Base-by-base conservation (phyloP, 768 basidiomycete species). In the Phylloporus sp. region DNA sequence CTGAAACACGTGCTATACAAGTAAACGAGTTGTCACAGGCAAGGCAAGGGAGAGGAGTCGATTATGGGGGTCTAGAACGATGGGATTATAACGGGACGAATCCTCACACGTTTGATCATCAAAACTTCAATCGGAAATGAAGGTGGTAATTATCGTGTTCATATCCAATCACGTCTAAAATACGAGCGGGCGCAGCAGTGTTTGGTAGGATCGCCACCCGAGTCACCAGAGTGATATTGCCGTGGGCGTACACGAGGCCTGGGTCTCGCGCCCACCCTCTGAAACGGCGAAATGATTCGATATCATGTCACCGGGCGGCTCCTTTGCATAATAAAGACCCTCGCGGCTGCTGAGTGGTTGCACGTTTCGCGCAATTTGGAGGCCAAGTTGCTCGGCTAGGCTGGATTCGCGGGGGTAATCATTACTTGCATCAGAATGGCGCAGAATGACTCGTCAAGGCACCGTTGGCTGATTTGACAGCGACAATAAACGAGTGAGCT, bases 61-160 rank as follows among this genome's bases (percentile, higher is more conserved):
- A 42, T 10, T n/a, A 20, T n/a, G 20, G 41, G n/a, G 29, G 8
- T 12, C 44, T 49, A 31, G 46, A 57, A 40, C 46, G 22, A 16
- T 18, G 22, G 35, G 34, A 24, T 36, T 24, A 36, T 38, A 20
- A 11, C 15, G 20, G 16, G 24, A 18, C 26, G n/a, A 16, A 40
- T 43, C 10, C 31, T 43, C 44, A 32, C 48, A 49, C 29, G 32
- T 8, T 38, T 47, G 24, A 58, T 52, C 16, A 50, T 48, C 26
- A 27, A 24, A n/a, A n/a, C 11, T 41, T 45, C 35, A 27, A 35
- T 13, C 31, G 38, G 50, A 62, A 49, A 56, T 54, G 50, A 52
- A 36, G 38, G 35, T 28, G 26, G 29, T n/a, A 45, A 42, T 42
- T 27, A 28, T 43, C 27, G 6, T 26, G 23, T 18, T 43, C 41